Base-by-base conservation (phyloP, 805 yeast species). In the Ogataea nitratoaversa region DNA sequence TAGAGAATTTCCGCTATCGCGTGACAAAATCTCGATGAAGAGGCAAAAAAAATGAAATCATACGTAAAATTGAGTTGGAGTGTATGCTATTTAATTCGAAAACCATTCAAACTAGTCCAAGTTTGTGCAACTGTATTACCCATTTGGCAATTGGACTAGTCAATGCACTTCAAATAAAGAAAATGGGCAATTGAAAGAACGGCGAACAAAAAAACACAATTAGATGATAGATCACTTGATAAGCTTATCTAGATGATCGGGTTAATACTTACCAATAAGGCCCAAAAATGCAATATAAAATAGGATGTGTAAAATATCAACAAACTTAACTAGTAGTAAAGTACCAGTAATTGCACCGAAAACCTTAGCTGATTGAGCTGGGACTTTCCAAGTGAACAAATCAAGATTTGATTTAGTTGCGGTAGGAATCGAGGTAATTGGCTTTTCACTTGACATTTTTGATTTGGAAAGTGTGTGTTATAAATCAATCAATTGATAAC, bases 341-440 rank as follows among this genome's bases (percentile, higher is more conserved):
- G 71, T 63, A 22, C 70, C 60, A 34, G 86, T 57, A 45, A 82
- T 69, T 27, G 78, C 70, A 32, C 84, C 93, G 52, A 88, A 77
- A 33, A 83, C 78, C 57, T 81, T 79, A 47, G 84, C 96, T 37
- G 96, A 81, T 58, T 73, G 72, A 48, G 74, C 68, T 32, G 97
- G 93, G 58, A 82, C 70, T 49, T 74, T 67, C 95, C 95, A 85
- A 47, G 87, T 78, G 46, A 86, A 68, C 50, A 85, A 67, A 30
- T 49, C 41, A 22, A 25, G 30, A 25, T 57, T 38, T 19, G 54
- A 49, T 41, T 50, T 57, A 33, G 58, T 52, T 20, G 18, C 18
- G 9, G 30, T 25, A 13, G 37, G 18, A 12, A 22, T 23, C 12
- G 37, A 27, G 4, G 24, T 48, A 47, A 30, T 52, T 49, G 27